These are phyloP conservation scores for Xylogone sp. DNA, from an alignment of 2,329 filamentous ascomycete species.

Conservation along the genomic window DNA sequence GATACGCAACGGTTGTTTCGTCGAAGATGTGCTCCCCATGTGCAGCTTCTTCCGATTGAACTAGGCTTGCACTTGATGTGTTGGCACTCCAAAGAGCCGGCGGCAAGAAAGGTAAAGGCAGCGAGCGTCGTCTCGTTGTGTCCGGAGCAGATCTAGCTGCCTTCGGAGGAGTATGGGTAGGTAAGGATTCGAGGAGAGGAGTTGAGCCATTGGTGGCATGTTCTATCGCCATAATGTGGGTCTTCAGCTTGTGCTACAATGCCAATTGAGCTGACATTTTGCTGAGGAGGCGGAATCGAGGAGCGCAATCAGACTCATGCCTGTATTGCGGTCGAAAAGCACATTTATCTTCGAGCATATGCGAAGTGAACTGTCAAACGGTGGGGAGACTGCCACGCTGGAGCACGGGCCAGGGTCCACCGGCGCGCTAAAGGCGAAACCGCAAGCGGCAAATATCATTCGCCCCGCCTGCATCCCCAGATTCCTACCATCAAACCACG, in stretches of 20 bases:
- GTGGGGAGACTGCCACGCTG: neutral
- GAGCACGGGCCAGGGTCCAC: neutral
- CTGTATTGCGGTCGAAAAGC: neutral
- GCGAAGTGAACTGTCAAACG: neutral
- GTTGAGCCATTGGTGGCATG: slow-evolving; percentile 11
- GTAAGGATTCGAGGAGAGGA: slow-evolving; percentile 2
- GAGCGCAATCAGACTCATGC: neutral
- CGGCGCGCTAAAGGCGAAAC: neutral
- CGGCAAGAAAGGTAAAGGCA: slow-evolving; percentile 27
- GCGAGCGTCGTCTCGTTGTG: slow-evolving; percentile 22
- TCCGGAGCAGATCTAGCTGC: slow-evolving; percentile 19
- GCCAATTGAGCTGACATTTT: neutral
- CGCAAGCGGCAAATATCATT: neutral
- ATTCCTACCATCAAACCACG: neutral
- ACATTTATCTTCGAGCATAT: neutral
- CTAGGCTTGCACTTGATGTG: slow-evolving; percentile 26
- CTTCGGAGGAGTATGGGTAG: slow-evolving; percentile 6
- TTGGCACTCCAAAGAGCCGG: slow-evolving; percentile 26
- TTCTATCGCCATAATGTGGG: slow-evolving; percentile 18
- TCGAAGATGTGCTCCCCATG: slow-evolving; percentile 38
- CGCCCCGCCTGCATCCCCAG: neutral
- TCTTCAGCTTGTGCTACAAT: neutral
- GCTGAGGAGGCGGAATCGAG: neutral
- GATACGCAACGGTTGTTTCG: slow-evolving; percentile 50
- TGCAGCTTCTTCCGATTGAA: slow-evolving; percentile 29